These are phyloP conservation scores for Panus rudis DNA, from an alignment of 768 basidiomycete species.

Conservation along the genomic window DNA sequence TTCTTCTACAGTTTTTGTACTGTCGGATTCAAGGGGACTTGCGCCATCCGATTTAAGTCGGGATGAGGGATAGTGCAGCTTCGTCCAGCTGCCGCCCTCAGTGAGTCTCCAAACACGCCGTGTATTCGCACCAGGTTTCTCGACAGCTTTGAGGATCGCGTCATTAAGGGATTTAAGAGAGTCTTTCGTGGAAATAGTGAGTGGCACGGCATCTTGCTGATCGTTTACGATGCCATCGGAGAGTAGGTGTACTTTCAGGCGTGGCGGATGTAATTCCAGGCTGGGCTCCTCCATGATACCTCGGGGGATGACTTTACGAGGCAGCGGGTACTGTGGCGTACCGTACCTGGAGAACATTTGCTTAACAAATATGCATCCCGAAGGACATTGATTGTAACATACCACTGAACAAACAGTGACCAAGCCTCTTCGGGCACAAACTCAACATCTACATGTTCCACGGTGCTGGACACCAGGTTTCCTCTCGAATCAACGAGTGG, in stretches of 20 bases:
- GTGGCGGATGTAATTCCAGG: conserved; percentile 70
- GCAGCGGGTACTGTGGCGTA: conserved; percentile 42
- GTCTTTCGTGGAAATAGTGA: conserved; percentile 14
- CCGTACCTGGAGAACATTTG: conserved; percentile 64
- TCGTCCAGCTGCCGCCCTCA: too few species aligned
- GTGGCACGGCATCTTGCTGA: conserved; percentile 1
- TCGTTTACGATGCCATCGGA: background rate
- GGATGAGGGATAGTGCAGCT: too few species aligned
- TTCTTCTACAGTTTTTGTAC: conserved; percentile 49
- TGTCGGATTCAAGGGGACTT: conserved; percentile 37
- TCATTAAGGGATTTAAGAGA: too few species aligned
- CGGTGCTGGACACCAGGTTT: conserved; percentile 35
- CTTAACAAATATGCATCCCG: background rate
- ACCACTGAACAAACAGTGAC: conserved; percentile 66
- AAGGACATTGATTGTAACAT: conserved; percentile 18
- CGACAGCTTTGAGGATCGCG: too few species aligned
- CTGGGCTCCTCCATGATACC: conserved; percentile 42
- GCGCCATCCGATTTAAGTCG: too few species aligned
- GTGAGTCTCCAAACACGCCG: conserved; percentile 56
- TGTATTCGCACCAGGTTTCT: too few species aligned
- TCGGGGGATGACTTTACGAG: conserved; percentile 59
- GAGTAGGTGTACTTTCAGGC: conserved; percentile 38
- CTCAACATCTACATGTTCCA: conserved; percentile 66
- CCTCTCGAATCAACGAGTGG: conserved; percentile 51
- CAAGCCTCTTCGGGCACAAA: conserved; percentile 70